These are phyloP conservation scores for Podaxis sp. DNA, from an alignment of 768 basidiomycete species.

Conservation along the genomic window DNA sequence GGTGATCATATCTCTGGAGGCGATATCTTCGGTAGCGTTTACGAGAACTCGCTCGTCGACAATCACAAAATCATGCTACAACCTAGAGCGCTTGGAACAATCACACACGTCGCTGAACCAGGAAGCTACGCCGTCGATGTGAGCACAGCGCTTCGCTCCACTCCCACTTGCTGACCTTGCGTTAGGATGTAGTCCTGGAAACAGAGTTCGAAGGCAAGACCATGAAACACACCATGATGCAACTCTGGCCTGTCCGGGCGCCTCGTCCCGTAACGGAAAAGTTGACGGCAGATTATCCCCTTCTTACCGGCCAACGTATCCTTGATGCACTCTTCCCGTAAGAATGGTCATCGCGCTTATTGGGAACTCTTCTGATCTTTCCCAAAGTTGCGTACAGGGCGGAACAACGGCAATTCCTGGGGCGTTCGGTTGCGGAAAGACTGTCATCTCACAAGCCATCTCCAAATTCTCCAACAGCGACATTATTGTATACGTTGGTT, in stretches of 20 bases:
- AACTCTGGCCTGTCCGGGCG: constrained; percentile 98
- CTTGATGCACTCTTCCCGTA: constrained; percentile 96
- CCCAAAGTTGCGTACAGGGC: constrained; percentile 84
- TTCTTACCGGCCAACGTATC: constrained; percentile 95
- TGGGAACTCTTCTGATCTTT: background rate
- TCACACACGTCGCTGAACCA: constrained; percentile 91
- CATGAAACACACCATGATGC: constrained; percentile 94
- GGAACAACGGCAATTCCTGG: constrained; percentile 98
- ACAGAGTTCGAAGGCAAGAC: constrained; percentile 97
- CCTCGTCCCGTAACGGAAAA: constrained; percentile 97
- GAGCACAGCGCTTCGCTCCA: constrained; percentile 26
- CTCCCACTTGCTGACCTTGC: background rate
- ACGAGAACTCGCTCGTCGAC: constrained; percentile 95
- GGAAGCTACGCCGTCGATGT: constrained; percentile 92
- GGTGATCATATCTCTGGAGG: constrained; percentile 98
- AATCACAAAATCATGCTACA: constrained; percentile 97
- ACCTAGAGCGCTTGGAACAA: constrained; percentile 92
- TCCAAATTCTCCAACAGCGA: constrained; percentile 99
- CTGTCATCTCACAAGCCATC: constrained; percentile 96
- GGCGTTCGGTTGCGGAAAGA: constrained; percentile 98
- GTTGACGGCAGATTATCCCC: constrained; percentile 86
- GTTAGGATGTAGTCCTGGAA: constrained; percentile 90
- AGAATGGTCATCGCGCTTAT: constrained; percentile 26
- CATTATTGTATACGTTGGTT: constrained; percentile 98
- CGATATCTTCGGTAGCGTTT: constrained; percentile 93